These are phyloP conservation scores for Ottelia alismoides DNA, from an alignment of 106 monocot species.

Conservation along the genomic window DNA sequence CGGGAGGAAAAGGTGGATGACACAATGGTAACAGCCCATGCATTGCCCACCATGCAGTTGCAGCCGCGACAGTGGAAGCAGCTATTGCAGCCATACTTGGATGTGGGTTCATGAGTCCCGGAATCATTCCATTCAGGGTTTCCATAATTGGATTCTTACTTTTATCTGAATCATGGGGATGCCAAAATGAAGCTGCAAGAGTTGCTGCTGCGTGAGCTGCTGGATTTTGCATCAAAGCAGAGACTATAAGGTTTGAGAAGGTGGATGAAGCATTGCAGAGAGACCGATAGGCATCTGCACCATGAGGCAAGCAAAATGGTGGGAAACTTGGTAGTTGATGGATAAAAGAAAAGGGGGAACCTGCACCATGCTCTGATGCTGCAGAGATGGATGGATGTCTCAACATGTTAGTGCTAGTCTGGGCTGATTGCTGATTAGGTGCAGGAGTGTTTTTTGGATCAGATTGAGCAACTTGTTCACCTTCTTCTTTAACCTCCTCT, in stretches of 20 bases:
- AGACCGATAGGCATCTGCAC: constrained; percentile 34
- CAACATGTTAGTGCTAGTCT: too few relatives aligned
- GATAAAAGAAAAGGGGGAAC: too few relatives aligned
- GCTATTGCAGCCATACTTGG: constrained; percentile 51
- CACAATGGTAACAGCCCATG: constrained; percentile 59
- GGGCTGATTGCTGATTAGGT: too few relatives aligned
- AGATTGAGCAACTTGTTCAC: too few relatives aligned
- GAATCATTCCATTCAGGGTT: constrained; percentile 7
- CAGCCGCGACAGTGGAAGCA: constrained; percentile 82
- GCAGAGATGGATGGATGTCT: too few relatives aligned
- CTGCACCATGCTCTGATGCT: too few relatives aligned
- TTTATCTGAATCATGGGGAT: constrained; percentile 16
- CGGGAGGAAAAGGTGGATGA: constrained; percentile 29
- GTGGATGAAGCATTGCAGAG: constrained; percentile 43
- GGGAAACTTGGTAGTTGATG: constrained; percentile 18
- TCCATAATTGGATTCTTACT: constrained; percentile 21
- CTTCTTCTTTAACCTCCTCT: too few relatives aligned
- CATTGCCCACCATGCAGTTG: constrained; percentile 86
- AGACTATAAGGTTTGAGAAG: constrained; percentile 54
- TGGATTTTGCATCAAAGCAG: constrained; percentile 70
- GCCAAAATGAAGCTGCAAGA: constrained; percentile 75
- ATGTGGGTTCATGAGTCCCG: constrained; percentile 13
- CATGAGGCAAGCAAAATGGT: constrained; percentile 28
- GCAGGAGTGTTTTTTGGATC: too few relatives aligned
- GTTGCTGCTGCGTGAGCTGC: constrained; percentile 71